Evolutionary conservation across 2,329 filamentous ascomycete species (phyloP).

Genomic region (Fusarium annulatum): DNA sequence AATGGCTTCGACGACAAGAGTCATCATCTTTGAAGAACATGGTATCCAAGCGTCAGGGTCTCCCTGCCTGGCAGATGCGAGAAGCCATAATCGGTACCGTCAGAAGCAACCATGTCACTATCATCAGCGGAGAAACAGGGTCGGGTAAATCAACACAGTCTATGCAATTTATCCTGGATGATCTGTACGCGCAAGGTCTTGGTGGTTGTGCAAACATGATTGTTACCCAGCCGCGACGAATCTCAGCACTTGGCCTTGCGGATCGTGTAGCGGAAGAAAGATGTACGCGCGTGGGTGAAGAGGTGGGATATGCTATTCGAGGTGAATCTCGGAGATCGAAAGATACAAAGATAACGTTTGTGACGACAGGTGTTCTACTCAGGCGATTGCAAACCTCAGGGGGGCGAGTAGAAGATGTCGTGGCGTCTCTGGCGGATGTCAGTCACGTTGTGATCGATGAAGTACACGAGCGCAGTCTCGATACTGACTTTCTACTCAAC

Average conservation of each 20-base stretch:
- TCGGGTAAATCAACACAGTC: conserved; percentile 98
- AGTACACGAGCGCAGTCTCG: conserved; percentile 95
- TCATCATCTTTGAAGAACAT: conserved; percentile 77
- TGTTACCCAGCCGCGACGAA: conserved; percentile 93
- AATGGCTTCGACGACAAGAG: conserved; percentile 77
- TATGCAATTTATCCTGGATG: conserved; percentile 94
- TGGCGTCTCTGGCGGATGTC: conserved; percentile 85
- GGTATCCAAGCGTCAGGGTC: conserved; percentile 74
- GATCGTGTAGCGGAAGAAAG: conserved; percentile 95
- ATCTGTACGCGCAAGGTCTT: conserved; percentile 80
- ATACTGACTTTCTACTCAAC: conserved; percentile 97
- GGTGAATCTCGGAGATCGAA: conserved; percentile 86
- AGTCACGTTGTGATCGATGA: conserved; percentile 97
- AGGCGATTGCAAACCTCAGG: conserved; percentile 92
- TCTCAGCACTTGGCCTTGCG: conserved; percentile 92
- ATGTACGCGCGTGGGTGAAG: conserved; percentile 82
- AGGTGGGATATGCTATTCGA: conserved; percentile 94
- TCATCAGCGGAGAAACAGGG: conserved; percentile 96
- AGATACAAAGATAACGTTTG: conserved; percentile 94
- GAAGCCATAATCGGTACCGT: conserved; percentile 83
- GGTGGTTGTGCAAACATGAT: conserved; percentile 88
- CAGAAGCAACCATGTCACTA: conserved; percentile 83
- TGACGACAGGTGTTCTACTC: conserved; percentile 97
- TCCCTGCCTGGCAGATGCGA: conserved; percentile 90
- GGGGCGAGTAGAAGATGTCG: conserved; percentile 80